phyloP scores from a whole-genome alignment of 805 yeast species.

The Candida endomychidarum region DNA sequence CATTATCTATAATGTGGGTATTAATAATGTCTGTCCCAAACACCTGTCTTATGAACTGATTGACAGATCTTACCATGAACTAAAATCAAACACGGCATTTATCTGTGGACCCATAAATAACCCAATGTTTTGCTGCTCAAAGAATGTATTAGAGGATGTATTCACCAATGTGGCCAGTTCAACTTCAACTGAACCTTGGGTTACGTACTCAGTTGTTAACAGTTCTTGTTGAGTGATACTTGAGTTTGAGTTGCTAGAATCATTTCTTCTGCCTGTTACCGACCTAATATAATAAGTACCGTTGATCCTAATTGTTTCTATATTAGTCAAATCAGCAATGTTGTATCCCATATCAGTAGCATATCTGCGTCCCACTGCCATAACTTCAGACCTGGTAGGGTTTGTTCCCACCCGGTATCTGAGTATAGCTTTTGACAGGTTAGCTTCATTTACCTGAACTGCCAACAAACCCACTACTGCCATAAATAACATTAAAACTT shows the following conservation, averaged over 20 bases:
- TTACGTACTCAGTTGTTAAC: background rate
- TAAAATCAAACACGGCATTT: no score
- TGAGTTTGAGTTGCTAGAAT: background rate
- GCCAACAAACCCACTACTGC: no score
- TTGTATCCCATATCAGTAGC: conserved; percentile 1
- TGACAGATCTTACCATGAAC: background rate
- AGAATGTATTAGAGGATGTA: background rate
- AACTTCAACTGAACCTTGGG: conserved; percentile 1
- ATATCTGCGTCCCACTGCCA: background rate
- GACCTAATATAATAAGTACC: conserved; percentile 2
- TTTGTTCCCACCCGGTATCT: conserved; percentile 1
- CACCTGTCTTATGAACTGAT: conserved; percentile 1
- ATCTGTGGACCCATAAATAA: no score
- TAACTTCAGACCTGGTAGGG: background rate
- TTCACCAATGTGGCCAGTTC: background rate
- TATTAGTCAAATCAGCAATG: conserved; percentile 3
- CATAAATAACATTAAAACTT: background rate
- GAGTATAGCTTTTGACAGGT: background rate
- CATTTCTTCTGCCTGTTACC: background rate
- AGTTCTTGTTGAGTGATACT: conserved; percentile 1
- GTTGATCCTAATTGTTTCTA: conserved; percentile 1
- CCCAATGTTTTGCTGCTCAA: no score
- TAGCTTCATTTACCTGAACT: background rate
- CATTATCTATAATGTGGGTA: no score
- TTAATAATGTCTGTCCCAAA: no score